A percentile compares a stretch with the other conserved stretches of the same genome.
These are phyloP conservation scores for Trichoderma reesei DNA, from an alignment of 495 filamentous ascomycete genomes.

Conservation along the genomic window DNA sequence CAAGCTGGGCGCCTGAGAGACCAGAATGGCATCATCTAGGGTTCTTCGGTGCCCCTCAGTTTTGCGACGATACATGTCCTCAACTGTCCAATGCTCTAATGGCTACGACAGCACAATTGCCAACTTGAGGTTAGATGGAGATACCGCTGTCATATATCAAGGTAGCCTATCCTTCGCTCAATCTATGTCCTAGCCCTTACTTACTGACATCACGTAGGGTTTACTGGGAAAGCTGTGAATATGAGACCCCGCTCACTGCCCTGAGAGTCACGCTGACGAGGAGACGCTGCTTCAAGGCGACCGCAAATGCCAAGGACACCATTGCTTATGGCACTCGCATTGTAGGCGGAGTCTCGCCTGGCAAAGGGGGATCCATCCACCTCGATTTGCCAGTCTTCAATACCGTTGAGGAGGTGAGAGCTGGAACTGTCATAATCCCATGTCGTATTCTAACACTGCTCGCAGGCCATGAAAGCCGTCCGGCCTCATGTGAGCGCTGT, in stretches of 20 bases:
- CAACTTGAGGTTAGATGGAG: conserved; percentile 66
- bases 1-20: not conserved
- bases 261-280: conserved; percentile 18
- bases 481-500: conserved; percentile 81
- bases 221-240: conserved; percentile 53
- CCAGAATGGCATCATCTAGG: not conserved
- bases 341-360: conserved; percentile 76
- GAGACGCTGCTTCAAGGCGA: conserved; percentile 41
- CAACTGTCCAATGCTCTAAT: not conserved
- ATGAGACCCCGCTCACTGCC: conserved; percentile 10
- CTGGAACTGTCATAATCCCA: not conserved
- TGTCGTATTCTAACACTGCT: conserved; percentile 8
- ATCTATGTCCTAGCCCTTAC: not conserved
- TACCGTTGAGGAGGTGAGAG: conserved; percentile 39
- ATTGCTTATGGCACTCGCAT: conserved; percentile 81
- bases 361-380: conserved; percentile 60
- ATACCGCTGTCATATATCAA: conserved; percentile 80
- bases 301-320: conserved; percentile 73
- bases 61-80: not conserved
- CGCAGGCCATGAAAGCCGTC: conserved; percentile 59
- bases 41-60: not conserved
- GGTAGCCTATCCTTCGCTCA: conserved; percentile 17
- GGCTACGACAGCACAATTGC: conserved; percentile 54
- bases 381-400: conserved; percentile 71
- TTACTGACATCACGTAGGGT: conserved; percentile 28